Evolutionary conservation across 2,329 filamentous ascomycete genomes (phyloP), one percentile per base, ranked within the genome.

Genomic region (Triangularia verruculosa): DNA sequence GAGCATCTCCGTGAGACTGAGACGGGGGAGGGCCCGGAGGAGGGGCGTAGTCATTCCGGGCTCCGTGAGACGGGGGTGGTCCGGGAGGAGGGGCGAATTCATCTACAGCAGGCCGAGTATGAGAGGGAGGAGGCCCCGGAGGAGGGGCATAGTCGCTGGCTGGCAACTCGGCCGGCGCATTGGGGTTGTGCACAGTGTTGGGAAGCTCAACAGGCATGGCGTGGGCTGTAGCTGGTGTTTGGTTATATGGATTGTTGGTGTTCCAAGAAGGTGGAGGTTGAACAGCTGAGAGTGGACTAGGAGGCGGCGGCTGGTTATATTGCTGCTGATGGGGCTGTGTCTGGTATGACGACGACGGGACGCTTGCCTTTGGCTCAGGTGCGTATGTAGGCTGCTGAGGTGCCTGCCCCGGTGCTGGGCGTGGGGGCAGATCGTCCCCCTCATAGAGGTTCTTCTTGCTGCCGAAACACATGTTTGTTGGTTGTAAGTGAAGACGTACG

Each of bases 401-500:
- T 8, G 71, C 52, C 25, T 70, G 70, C 15, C 60, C 64, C 24
- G 66, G 28, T 6, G 67, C 71, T 4, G 79, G 80, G 28, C 78
- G 74, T 2, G 81, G 76, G 7, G 75, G 76, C 28, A 78, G 77
- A 64, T 77, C 71, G 32, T 73, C 77, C 64, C 77, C 71, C 32
- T 73, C 71, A 57, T 66, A 57, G 61, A 63, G 63, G 34, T 71
- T 76, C 62, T 80, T 75, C 57, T 79, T 81, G 67, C 74, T 74
- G 53, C 81, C 79, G 68, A 84, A 83, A 72, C 82, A 84, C 82
- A 84, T 84, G 55, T 39, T 64, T 47, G 27, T 15, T 54, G 47
- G 25, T 28, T 54, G 51, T 58, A 25, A 7, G 11, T 39, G 30
- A 4, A 51, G 11, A 47, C 30, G n/a, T 20, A 30, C 27, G 27